Evolutionary conservation across 805 yeast species (phyloP).

Genomic region (Sugiyamaella americana): DNA sequence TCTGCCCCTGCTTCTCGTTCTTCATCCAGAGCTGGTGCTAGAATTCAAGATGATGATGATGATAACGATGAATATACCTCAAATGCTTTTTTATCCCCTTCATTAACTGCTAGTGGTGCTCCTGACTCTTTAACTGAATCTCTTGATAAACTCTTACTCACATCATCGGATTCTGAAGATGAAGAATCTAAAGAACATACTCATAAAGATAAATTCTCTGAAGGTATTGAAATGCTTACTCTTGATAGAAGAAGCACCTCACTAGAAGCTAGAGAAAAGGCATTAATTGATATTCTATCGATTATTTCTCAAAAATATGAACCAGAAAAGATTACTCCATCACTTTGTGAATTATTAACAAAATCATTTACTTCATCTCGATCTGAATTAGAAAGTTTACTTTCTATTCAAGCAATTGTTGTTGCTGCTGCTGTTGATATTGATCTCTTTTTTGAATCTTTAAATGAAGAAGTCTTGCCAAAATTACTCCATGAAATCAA

Average conservation of each 20-base stretch:
- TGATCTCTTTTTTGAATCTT: slow-evolving; percentile 21
- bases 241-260: slow-evolving; percentile 29
- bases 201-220: slow-evolving; percentile 18
- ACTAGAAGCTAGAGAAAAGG: slow-evolving; percentile 30
- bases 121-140: slow-evolving; percentile 17
- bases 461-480: slow-evolving; percentile 14
- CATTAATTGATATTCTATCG: slow-evolving; percentile 25
- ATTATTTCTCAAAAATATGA: slow-evolving; percentile 29
- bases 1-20: slow-evolving; percentile 16
- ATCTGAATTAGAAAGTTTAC: slow-evolving; percentile 27
- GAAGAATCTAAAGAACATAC: slow-evolving; percentile 5
- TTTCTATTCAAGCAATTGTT: slow-evolving; percentile 27
- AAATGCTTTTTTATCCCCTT: slow-evolving; percentile 17
- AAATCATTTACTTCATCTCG: slow-evolving; percentile 25
- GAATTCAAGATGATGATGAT: slow-evolving; percentile 16
- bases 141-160: slow-evolving; percentile 13
- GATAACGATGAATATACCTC: slow-evolving; percentile 20
- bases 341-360: slow-evolving; percentile 17
- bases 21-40: slow-evolving; percentile 15
- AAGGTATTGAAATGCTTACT: slow-evolving; percentile 24
- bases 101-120: not conserved
- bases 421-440: slow-evolving; percentile 25
- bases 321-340: slow-evolving; percentile 24
- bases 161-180: slow-evolving; percentile 5
- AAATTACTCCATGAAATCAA: slow-evolving; percentile 15